Evolutionary conservation across 2,329 filamentous ascomycete species (phyloP).

Genomic region (Fusarium dimerum): DNA sequence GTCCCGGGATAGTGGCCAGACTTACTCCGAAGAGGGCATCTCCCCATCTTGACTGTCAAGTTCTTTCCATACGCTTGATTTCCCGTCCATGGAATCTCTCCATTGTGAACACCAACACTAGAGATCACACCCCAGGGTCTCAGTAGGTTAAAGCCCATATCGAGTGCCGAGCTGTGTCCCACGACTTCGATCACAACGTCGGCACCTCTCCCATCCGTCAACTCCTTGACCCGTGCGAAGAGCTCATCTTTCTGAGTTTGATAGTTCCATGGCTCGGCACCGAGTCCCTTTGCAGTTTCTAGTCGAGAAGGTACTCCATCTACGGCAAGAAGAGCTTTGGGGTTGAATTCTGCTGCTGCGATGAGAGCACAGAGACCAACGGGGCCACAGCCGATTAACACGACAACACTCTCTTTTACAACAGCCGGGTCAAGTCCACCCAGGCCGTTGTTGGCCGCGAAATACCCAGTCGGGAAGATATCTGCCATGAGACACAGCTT

Average conservation of each 20-base stretch:
- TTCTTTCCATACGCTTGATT: constrained; percentile 6
- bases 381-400: constrained; percentile 9
- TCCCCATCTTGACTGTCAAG: constrained; percentile 7
- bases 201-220: constrained; percentile 7
- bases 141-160: constrained; percentile 5
- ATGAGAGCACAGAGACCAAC: constrained; percentile 10
- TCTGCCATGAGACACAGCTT: constrained; percentile 13
- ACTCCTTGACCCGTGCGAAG: not conserved
- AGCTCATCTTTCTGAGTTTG: not conserved
- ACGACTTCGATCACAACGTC: constrained; percentile 11
- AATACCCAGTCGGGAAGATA: constrained; percentile 11
- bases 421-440: not conserved
- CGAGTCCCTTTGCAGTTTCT: not conserved
- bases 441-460: constrained; percentile 58
- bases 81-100: constrained; percentile 1
- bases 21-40: constrained; percentile 7
- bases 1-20: not conserved
- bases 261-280: constrained; percentile 60
- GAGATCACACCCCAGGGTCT: constrained; percentile 6
- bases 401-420: not conserved
- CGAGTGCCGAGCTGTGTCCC: constrained; percentile 3
- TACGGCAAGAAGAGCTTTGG: constrained; percentile 3
- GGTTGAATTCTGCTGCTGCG: constrained; percentile 2
- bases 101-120: constrained; percentile 6
- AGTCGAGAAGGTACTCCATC: constrained; percentile 6